These are phyloP conservation scores for Firmiana major DNA, from an alignment of 345 rosid genomes.

Conservation along the genomic window DNA sequence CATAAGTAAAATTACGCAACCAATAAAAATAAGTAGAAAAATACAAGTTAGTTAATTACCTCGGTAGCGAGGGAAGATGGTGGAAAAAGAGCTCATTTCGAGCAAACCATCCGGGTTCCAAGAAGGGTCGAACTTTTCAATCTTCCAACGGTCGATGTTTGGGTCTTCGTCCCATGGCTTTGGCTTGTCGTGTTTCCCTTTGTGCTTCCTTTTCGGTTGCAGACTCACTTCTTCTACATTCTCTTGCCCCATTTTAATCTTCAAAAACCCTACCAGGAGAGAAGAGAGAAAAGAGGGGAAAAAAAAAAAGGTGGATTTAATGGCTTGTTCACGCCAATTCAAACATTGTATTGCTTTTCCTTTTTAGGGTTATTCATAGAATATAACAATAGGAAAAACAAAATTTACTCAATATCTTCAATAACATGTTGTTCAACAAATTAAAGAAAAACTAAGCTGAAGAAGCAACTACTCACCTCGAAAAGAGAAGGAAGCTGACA, in stretches of 20 bases:
- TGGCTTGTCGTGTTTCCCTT: conserved; percentile 82
- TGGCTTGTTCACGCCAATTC: not conserved
- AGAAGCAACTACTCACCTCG: not conserved
- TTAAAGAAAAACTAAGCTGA: not conserved
- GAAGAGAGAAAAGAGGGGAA: not conserved
- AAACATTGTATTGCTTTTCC: not conserved
- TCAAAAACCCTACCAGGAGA: not conserved
- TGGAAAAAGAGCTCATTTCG: conserved; percentile 76
- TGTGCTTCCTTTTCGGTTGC: conserved; percentile 40
- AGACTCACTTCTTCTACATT: conserved; percentile 11
- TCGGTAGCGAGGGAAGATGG: conserved; percentile 86
- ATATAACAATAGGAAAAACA: not conserved
- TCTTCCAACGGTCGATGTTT: conserved; percentile 72
- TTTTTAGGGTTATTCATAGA: not conserved
- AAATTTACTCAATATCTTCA: not conserved
- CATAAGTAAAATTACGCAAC: not conserved
- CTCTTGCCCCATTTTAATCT: conserved; percentile 4
- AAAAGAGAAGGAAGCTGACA: not conserved
- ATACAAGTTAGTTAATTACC: conserved; percentile 23
- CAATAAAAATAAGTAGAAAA: not conserved
- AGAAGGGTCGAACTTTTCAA: conserved; percentile 79
- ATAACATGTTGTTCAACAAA: not conserved
- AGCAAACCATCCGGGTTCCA: conserved; percentile 87
- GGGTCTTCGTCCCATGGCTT: conserved; percentile 99
- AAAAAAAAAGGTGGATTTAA: not conserved